Evolutionary conservation across 2,329 filamentous ascomycete species (phyloP), one percentile per base, ranked within the genome.

Genomic region (Calycina herbarum): DNA sequence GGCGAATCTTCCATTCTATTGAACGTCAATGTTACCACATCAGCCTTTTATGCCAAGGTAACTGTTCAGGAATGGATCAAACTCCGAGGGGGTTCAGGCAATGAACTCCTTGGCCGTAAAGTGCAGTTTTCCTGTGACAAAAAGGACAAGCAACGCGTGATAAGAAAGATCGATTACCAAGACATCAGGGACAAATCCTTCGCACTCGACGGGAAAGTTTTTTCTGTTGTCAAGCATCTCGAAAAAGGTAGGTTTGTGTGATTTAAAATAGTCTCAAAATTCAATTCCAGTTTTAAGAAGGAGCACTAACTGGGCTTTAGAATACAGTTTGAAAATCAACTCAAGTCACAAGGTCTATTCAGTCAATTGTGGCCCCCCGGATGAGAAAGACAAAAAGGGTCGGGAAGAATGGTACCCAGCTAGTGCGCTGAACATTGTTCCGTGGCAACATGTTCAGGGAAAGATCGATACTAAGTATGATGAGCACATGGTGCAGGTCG

Each of bases 11-110:
- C 59, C n/a, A 58, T 70, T 5, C 40, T 65, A 5, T 31, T 70
- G 10, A 69, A 68, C 40, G 59, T 69, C 56, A 69, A 67, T n/a
- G 60, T 27, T 11, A 45, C 45, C 24, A 67, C 66, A 2, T 61
- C 67, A 7, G 66, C 66, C 13, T 70, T 70, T 42, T 70, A 42
- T 27, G 54, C 54, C 11, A 6, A 17, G 5, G 31, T 5, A 15
- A 57, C 2, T 5, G 20, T 57, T 6, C 54, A 57, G 10, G 7
- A 27, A 1, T 57, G 54, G 54, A 57, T 57, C 8, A 20, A 20
- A 20, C 20, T 20, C 20, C 20, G 54, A 33, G 17, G n/a, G 5
- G 7, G n/a, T 48, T 10, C 20, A 20, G 20, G 20, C 20, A 17
- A 48, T 5, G 15, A 48, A 20, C 42, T 38, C 35, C 11, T 38